These are phyloP conservation scores for Gaertneriomyces semiglobifer DNA, from an alignment of 192 early-diverging fungal genomes.

Conservation along the genomic window DNA sequence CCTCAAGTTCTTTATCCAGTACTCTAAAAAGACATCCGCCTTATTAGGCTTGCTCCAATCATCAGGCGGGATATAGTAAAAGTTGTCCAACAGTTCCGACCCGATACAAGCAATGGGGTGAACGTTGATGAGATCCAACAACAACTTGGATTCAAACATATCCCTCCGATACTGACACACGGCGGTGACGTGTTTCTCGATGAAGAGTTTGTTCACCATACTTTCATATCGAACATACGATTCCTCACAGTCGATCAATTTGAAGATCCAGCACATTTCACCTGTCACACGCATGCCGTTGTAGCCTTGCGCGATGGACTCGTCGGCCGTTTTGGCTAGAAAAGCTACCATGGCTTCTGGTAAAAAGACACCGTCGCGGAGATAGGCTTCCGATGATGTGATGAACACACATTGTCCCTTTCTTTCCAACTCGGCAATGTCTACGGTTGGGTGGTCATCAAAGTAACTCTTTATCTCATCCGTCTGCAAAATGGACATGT, in stretches of 20 bases:
- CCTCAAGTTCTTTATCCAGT: constrained; percentile 1
- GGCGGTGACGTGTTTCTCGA: background rate
- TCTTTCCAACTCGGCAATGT: no score
- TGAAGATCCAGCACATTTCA: no score
- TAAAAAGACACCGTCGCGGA: no score
- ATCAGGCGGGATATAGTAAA: constrained; percentile 1
- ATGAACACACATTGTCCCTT: no score
- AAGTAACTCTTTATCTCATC: no score
- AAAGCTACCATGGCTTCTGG: no score
- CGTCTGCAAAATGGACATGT: background rate
- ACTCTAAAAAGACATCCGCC: background rate
- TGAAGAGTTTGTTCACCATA: background rate
- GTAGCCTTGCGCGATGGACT: no score
- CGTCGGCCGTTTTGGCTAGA: no score
- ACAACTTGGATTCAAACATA: background rate
- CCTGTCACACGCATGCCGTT: no score
- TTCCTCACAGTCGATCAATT: no score
- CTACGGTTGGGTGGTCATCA: no score
- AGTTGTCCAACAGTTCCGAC: constrained; percentile 7
- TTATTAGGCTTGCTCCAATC: background rate
- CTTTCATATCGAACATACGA: background rate
- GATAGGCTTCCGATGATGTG: no score
- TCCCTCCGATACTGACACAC: constrained; percentile 1
- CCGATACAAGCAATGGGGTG: constrained; percentile 1
- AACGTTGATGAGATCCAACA: constrained; percentile 6